Evolutionary conservation across 2,329 filamentous ascomycete species (phyloP).

Genomic region (Eutypella sp.): DNA sequence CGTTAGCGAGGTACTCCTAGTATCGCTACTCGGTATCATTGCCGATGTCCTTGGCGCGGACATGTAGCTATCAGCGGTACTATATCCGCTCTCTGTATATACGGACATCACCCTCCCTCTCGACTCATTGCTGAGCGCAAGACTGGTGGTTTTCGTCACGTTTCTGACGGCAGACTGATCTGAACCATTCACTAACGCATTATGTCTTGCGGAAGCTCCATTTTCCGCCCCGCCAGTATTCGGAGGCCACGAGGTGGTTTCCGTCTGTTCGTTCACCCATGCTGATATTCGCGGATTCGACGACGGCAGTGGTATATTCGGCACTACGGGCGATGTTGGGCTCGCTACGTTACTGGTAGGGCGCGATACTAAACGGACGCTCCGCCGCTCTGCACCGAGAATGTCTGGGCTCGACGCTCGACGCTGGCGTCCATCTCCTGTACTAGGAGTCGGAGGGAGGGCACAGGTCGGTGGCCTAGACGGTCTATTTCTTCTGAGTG

Average conservation of each 20-base stretch:
- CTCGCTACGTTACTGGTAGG: constrained; percentile 1
- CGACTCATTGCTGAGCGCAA: constrained; percentile 7
- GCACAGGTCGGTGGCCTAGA: constrained; percentile 6
- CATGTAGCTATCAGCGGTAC: constrained; percentile 12
- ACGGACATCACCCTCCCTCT: constrained; percentile 10
- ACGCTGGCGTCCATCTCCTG: constrained; percentile 3
- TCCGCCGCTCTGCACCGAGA: constrained; percentile 17
- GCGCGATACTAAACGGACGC: constrained; percentile 13
- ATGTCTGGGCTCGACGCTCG: constrained; percentile 18
- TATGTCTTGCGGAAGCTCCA: constrained; percentile 8
- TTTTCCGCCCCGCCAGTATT: constrained; percentile 14
- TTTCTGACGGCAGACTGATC: constrained; percentile 11
- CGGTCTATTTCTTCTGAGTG: constrained; percentile 6
- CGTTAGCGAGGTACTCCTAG: constrained; percentile 14
- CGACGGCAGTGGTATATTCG: not conserved
- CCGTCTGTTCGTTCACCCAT: constrained; percentile 19
- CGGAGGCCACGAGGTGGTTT: constrained; percentile 9
- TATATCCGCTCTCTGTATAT: constrained; percentile 10
- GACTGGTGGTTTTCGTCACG: constrained; percentile 4
- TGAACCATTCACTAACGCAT: constrained; percentile 10
- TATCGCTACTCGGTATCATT: constrained; percentile 14
- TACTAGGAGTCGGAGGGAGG: constrained; percentile 4
- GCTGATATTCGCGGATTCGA: constrained; percentile 14
- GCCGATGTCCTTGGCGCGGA: constrained; percentile 11
- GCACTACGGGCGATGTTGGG: too few species aligned